These are phyloP conservation scores for Meira nashicola DNA, from an alignment of 1,284 basidiomycete genomes.

Conservation along the genomic window DNA sequence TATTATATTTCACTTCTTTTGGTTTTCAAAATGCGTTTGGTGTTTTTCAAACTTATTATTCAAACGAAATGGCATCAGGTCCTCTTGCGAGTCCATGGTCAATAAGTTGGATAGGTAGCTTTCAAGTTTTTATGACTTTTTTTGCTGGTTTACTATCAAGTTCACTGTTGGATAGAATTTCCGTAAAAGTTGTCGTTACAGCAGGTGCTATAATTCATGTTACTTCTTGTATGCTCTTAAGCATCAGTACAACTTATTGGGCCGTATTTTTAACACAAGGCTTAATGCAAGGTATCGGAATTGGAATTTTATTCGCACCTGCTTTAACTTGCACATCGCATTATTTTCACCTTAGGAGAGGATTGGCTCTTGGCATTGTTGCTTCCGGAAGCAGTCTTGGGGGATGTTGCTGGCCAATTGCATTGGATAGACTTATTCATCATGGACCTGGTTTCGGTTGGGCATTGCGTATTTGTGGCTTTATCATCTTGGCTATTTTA, in stretches of 20 bases:
- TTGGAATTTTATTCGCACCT: slow-evolving; percentile 19
- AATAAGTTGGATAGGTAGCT: slow-evolving; percentile 20
- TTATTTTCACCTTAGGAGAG: slow-evolving; percentile 17
- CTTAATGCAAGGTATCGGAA: slow-evolving; percentile 26
- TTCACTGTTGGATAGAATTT: background rate
- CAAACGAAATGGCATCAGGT: background rate
- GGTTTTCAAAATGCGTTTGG: slow-evolving; percentile 27
- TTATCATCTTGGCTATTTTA: too few relatives aligned
- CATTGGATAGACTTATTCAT: too few relatives aligned
- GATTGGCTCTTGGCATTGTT: slow-evolving; percentile 19
- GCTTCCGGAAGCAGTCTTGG: too few relatives aligned
- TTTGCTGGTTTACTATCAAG: slow-evolving; percentile 24
- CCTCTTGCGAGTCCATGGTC: background rate
- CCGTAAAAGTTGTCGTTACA: background rate
- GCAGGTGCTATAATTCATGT: slow-evolving; percentile 5
- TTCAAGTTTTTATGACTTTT: slow-evolving; percentile 19
- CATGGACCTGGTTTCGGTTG: too few relatives aligned
- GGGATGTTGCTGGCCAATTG: too few relatives aligned
- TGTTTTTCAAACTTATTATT: background rate
- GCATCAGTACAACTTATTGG: slow-evolving; percentile 31
- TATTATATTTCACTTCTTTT: background rate
- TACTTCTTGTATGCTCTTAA: slow-evolving; percentile 34
- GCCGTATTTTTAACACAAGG: slow-evolving; percentile 41
- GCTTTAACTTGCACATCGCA: slow-evolving; percentile 19
- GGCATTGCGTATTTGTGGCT: too few relatives aligned